Conservation (phyloP, 495 filamentous ascomycete species). For the Margaritispora aquatica region DNA sequence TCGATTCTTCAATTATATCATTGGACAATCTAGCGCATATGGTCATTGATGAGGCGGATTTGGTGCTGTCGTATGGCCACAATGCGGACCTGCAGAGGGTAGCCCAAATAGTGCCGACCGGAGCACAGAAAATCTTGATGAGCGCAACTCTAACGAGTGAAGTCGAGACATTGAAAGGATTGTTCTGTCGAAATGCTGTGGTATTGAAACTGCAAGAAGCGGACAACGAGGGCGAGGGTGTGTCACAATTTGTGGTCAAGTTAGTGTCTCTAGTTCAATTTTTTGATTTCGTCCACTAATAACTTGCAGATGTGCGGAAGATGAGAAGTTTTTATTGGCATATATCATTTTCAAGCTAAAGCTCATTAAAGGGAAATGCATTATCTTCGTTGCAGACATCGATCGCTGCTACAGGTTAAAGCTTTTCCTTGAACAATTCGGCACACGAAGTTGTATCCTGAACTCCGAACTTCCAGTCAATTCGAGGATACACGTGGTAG, state of each 20-base stretch:
- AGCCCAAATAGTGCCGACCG: constrained; percentile 68
- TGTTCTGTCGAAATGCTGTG: constrained; percentile 78
- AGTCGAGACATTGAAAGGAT: constrained; percentile 73
- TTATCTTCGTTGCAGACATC: constrained; percentile 91
- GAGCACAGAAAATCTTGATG: constrained; percentile 87
- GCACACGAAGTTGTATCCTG: constrained; percentile 85
- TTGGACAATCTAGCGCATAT: constrained; percentile 67
- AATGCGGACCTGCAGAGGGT: constrained; percentile 80
- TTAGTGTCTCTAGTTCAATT: constrained; percentile 28
- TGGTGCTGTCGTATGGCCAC: constrained; percentile 93
- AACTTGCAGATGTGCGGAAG: constrained; percentile 67
- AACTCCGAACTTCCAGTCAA: constrained; percentile 95
- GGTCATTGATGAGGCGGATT: constrained; percentile 92
- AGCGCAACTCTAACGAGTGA: constrained; percentile 86
- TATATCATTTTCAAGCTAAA: constrained; percentile 95
- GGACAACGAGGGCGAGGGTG: constrained; percentile 62
- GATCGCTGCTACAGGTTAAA: constrained; percentile 93
- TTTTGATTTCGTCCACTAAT: constrained; percentile 5
- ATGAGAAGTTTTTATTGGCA: constrained; percentile 91
- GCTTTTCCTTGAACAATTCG: constrained; percentile 94
- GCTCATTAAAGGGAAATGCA: constrained; percentile 87
- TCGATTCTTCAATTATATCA: constrained; percentile 62
- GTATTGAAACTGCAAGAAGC: constrained; percentile 69
- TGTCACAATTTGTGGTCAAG: constrained; percentile 84
- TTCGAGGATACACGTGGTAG: constrained; percentile 85